Percentiles rank a stretch among this genome's conserved stretches.
Conservation (phyloP, 768 basidiomycete genomes). For the Leccinum fibrillosum region DNA sequence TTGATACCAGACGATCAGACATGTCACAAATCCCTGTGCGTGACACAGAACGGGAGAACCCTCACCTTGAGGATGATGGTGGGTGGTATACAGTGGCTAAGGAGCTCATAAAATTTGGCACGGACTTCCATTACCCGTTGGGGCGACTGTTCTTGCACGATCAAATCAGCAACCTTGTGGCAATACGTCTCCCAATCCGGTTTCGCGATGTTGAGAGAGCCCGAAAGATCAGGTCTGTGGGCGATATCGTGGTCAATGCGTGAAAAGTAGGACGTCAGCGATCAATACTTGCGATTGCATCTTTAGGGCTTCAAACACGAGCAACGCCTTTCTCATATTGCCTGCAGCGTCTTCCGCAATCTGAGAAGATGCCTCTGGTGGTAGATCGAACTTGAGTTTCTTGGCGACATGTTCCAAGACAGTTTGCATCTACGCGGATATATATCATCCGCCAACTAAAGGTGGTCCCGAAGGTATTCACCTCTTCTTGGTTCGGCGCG, state of each 20-base stretch:
- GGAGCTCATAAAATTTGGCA: conserved; percentile 88
- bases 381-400: conserved; percentile 78
- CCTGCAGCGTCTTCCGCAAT: conserved; percentile 82
- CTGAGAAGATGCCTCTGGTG: conserved; percentile 66
- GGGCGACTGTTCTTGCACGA: conserved; percentile 87
- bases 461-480: conserved; percentile 29
- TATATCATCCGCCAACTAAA: conserved; percentile 1
- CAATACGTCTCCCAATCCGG: conserved; percentile 99
- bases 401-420: conserved; percentile 80
- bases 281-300: conserved; percentile 80
- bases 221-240: conserved; percentile 75
- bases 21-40: background rate
- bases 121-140: conserved; percentile 89
- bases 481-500: conserved; percentile 78
- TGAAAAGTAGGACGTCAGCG: background rate
- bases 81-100: conserved; percentile 96
- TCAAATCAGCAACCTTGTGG: conserved; percentile 84
- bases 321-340: conserved; percentile 91
- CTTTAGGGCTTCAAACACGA: conserved; percentile 92
- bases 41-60: background rate
- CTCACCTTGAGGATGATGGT: conserved; percentile 85
- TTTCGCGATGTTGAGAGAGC: conserved; percentile 80
- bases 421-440: conserved; percentile 59
- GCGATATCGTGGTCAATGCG: background rate
- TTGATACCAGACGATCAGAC: conserved; percentile 29